Percentiles rank a stretch among this genome's conserved stretches.
Conservation (phyloP, 768 basidiomycete species). For the Tulasnella sp. region DNA sequence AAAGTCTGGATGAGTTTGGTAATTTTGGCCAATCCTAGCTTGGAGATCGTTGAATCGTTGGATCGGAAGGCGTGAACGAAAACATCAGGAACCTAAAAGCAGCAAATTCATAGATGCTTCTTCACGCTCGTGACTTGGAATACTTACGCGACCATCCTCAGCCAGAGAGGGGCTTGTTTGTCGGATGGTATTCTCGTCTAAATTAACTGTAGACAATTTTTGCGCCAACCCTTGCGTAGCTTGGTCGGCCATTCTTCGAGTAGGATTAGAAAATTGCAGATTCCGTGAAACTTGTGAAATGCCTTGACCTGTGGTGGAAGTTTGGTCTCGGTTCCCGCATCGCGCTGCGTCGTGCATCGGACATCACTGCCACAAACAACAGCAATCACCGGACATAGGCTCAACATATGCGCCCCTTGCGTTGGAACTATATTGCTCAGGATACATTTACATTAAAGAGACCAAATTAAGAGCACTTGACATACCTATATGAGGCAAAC, state of each 20-base stretch:
- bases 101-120: background rate
- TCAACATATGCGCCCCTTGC: no score
- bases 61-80: background rate
- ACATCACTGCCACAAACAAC: no score
- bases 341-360: no score
- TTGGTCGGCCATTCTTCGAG: background rate
- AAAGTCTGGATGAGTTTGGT: background rate
- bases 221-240: background rate
- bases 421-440: no score
- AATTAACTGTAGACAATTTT: background rate
- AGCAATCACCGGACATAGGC: no score
- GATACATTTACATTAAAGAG: no score
- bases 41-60: background rate
- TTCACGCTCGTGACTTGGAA: background rate
- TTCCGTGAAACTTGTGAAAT: no score
- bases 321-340: no score
- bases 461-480: no score
- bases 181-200: background rate
- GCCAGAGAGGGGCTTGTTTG: background rate
- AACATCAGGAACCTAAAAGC: background rate
- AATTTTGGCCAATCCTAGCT: background rate
- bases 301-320: no score
- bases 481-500: no score
- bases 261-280: no score
- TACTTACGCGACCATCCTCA: background rate